Evolutionary conservation across 2,329 filamentous ascomycete species (phyloP).

Genomic region (Penicillium sp.): DNA sequence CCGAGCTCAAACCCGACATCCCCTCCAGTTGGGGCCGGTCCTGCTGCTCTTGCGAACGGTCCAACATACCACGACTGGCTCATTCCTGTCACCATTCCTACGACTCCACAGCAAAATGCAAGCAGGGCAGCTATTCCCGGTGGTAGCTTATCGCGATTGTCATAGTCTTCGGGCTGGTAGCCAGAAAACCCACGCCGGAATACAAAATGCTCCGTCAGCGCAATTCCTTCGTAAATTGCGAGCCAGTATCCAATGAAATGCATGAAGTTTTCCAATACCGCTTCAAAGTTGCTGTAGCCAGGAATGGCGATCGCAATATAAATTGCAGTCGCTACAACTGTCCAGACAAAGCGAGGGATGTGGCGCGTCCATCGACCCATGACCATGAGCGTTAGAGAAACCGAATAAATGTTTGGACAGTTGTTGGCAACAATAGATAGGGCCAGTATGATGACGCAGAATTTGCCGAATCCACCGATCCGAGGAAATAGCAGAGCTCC

Average conservation of each 20-base stretch:
- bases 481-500: constrained; percentile 64
- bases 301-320: constrained; percentile 74
- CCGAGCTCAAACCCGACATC: constrained; percentile 69
- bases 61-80: constrained; percentile 70
- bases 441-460: constrained; percentile 69
- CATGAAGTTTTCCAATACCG: constrained; percentile 72
- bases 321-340: constrained; percentile 61
- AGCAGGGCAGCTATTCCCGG: constrained; percentile 65
- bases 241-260: constrained; percentile 71
- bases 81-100: constrained; percentile 71
- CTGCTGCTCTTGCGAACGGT: constrained; percentile 65
- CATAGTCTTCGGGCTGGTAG: constrained; percentile 63
- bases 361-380: constrained; percentile 61
- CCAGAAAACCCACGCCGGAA: constrained; percentile 65
- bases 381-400: constrained; percentile 68
- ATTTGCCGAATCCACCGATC: constrained; percentile 69
- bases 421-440: constrained; percentile 71
- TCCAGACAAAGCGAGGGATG: constrained; percentile 71
- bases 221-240: constrained; percentile 70
- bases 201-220: constrained; percentile 68
- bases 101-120: constrained; percentile 66
- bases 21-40: constrained; percentile 51
- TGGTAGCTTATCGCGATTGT: constrained; percentile 61
- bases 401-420: constrained; percentile 72
- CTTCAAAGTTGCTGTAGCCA: constrained; percentile 67